A percentile compares a stretch with the other conserved stretches of the same genome.
Evolutionary conservation across 495 filamentous ascomycete species (phyloP).

Genomic region (Podospora pseudoanserina): DNA sequence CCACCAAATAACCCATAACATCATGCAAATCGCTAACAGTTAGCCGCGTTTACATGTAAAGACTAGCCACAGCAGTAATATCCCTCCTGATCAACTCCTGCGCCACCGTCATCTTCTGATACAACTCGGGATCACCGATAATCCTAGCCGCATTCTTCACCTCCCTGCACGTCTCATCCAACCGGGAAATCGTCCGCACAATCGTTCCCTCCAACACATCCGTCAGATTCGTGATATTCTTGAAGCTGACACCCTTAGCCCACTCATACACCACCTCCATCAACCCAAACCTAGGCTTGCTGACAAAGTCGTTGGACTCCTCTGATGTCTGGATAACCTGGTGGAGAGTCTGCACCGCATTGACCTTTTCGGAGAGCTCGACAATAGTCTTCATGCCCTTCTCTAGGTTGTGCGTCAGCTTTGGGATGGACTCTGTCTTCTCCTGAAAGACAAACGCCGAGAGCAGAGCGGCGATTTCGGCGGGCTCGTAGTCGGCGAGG

Average conservation of each 20-base stretch:
- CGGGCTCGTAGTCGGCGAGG: constrained; percentile 89
- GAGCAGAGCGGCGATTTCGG: constrained; percentile 91
- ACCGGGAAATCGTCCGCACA: constrained; percentile 82
- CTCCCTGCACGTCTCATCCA: constrained; percentile 95
- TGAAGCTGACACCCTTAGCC: constrained; percentile 96
- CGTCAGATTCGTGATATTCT: constrained; percentile 93
- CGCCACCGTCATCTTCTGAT: constrained; percentile 91
- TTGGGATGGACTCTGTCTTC: constrained; percentile 82
- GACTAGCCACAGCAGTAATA: constrained; percentile 81
- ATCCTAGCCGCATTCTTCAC: constrained; percentile 96
- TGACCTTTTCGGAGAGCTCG: constrained; percentile 84
- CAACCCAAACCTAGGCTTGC: constrained; percentile 79
- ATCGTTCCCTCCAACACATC: constrained; percentile 97
- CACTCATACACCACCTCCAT: constrained; percentile 99
- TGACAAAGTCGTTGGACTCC: constrained; percentile 88
- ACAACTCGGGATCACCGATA: constrained; percentile 90
- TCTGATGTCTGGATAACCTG: constrained; percentile 89
- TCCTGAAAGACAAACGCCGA: constrained; percentile 98
- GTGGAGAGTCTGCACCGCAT: constrained; percentile 76
- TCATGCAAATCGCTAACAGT: background rate
- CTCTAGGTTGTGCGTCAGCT: constrained; percentile 78
- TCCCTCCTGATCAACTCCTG: constrained; percentile 97
- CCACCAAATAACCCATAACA: background rate
- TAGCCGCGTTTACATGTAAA: constrained; percentile 63
- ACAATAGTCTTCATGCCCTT: constrained; percentile 83